Percentiles rank a stretch among this genome's conserved stretches.
These are phyloP conservation scores for Zygnema circumcarinatum DNA, from an alignment of 139 green algal genomes.

Conservation along the genomic window DNA sequence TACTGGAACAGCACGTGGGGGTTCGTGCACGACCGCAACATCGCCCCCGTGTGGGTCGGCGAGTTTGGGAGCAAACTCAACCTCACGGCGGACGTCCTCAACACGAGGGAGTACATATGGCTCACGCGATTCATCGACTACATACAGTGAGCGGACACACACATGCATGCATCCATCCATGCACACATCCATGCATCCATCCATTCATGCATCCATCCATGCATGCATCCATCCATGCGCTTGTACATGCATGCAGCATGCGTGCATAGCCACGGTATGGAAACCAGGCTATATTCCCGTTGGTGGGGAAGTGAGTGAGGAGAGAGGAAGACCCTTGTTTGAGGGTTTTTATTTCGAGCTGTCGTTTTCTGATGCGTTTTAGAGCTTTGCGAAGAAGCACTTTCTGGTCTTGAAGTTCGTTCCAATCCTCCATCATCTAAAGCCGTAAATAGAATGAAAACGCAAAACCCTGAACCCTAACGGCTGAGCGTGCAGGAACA, in stretches of 20 bases:
- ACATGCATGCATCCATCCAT: too few species aligned
- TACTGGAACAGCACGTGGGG: conserved; percentile 32
- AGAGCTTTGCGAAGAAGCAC: background rate
- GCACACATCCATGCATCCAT: too few species aligned
- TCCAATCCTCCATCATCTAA: too few species aligned
- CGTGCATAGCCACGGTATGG: too few species aligned
- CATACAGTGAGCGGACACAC: background rate
- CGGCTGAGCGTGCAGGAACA: background rate
- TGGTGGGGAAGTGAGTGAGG: too few species aligned
- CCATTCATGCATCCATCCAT: too few species aligned
- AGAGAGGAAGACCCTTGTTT: background rate
- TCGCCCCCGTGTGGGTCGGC: conserved; percentile 36
- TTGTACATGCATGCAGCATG: too few species aligned
- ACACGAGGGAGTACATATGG: background rate
- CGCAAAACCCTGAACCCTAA: background rate
- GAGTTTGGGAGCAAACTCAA: conserved; percentile 31
- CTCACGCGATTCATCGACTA: background rate
- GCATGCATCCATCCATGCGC: too few species aligned
- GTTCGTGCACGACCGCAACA: conserved; percentile 13
- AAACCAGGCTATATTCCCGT: too few species aligned
- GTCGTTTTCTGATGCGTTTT: background rate
- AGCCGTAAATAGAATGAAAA: background rate
- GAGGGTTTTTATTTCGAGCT: too few species aligned
- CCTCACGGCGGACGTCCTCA: background rate
- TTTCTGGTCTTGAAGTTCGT: background rate